Evolutionary conservation across 2,329 filamentous ascomycete genomes (phyloP), one percentile per base, ranked within the genome.

Genomic region (Trichoderma guizhouense): DNA sequence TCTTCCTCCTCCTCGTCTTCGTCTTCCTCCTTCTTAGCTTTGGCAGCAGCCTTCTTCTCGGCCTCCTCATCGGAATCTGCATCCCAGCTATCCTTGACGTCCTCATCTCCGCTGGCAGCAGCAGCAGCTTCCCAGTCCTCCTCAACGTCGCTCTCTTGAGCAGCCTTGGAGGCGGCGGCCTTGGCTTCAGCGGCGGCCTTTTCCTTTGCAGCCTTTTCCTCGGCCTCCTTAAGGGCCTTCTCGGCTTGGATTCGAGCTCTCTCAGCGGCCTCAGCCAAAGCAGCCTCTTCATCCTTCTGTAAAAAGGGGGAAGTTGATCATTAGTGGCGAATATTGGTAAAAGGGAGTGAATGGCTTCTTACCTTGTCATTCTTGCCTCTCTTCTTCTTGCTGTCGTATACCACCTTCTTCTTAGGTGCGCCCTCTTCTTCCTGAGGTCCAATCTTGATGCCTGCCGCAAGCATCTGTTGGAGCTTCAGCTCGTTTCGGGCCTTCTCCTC

Each of bases 51-150:
- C 64, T 78, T 79, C 77, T 86, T 84, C 78, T 81, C 81, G 79
- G 84, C 82, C 77, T 94, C 92, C 7, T 93, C 92, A 63, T 93
- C 92, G 3, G 90, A 91, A 69, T 94, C 92, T 39, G 93, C 94
- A 80, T 98, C 95, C 95, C 95, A 98, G 84, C 92, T 95, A 75
- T 98, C 95, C 83, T 98, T 98, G 78, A 97, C 87, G 18, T 92
- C 91, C 21, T 58, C 55, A 30, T 93, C 89, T 62, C 74, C 76
- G 5, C 93, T 92, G 30, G 91, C 92, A 34, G 92, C 94, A 64
- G 93, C 91, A 64, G 93, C 91, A 34, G 91, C 90, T 81, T 98
- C 94, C 95, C 95, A 97, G 81, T 97, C 94, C 43, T 97, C 92
- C 18, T 93, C 91, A 30, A 92, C 81, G 21, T 90, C 90, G 63